Percentiles rank a stretch among this genome's conserved stretches.
Conservation (phyloP, 208 protist genomes). For the Crithidia brevicula region DNA sequence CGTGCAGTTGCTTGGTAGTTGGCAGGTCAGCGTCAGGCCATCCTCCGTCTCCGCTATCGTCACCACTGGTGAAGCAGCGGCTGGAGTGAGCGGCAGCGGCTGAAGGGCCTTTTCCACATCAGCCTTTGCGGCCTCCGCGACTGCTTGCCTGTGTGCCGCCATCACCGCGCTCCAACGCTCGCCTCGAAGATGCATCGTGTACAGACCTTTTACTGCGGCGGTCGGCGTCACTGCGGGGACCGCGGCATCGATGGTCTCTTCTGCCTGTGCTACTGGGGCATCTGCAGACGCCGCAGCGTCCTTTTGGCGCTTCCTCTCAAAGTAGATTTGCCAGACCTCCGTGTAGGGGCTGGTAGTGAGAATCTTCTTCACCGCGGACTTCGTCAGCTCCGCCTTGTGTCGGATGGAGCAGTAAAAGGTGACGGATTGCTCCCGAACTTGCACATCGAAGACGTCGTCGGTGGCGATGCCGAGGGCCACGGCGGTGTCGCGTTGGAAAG, state of each 20-base stretch:
- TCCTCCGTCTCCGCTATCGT: background rate
- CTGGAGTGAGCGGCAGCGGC: background rate
- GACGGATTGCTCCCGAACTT: conserved; percentile 22
- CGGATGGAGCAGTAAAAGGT: conserved; percentile 47
- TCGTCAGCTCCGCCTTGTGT: conserved; percentile 29
- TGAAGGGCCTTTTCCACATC: conserved; percentile 25
- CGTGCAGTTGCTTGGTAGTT: conserved; percentile 7
- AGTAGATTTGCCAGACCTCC: conserved; percentile 45
- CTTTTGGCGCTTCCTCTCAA: conserved; percentile 8
- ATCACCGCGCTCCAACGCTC: conserved; percentile 14
- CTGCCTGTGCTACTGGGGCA: background rate
- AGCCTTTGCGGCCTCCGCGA: conserved; percentile 11
- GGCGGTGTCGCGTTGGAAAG: conserved; percentile 35
- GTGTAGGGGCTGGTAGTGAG: conserved; percentile 27
- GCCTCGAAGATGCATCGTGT: conserved; percentile 19
- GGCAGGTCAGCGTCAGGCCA: conserved; percentile 27
- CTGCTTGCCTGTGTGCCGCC: background rate
- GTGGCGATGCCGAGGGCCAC: conserved; percentile 30
- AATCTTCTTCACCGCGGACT: conserved; percentile 27
- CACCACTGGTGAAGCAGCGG: conserved; percentile 2
- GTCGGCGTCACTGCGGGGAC: background rate
- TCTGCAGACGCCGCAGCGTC: background rate
- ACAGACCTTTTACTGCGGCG: background rate
- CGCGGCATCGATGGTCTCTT: background rate
- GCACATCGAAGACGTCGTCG: conserved; percentile 45